These are phyloP conservation scores for Westerdykella sp. DNA, from an alignment of 2,329 filamentous ascomycete genomes.

Conservation along the genomic window DNA sequence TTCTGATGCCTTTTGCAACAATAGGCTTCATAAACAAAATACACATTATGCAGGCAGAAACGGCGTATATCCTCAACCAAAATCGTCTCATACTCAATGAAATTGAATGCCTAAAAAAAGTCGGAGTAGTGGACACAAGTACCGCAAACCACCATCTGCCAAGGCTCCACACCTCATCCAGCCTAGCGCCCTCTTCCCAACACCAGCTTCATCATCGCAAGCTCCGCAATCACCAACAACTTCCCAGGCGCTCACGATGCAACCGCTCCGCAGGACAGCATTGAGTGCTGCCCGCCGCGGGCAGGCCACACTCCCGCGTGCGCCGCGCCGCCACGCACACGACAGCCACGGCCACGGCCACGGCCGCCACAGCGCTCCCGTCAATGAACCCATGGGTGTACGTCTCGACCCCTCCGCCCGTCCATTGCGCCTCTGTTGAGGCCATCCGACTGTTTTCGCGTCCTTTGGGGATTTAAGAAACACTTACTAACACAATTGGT, in stretches of 20 bases:
- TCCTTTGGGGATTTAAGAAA: neutral
- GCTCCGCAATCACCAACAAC: slow-evolving; percentile 14
- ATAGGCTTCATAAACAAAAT: too few relatives aligned
- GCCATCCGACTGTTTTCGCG: neutral
- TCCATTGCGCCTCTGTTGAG: slow-evolving; percentile 5
- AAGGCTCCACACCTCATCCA: too few relatives aligned
- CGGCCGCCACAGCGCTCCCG: slow-evolving; percentile 33
- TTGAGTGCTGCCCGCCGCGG: slow-evolving; percentile 37
- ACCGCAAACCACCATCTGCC: too few relatives aligned
- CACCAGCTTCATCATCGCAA: slow-evolving; percentile 15
- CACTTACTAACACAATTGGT: slow-evolving; percentile 18
- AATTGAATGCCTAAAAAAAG: too few relatives aligned
- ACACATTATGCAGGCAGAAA: too few relatives aligned
- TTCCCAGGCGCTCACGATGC: slow-evolving; percentile 35
- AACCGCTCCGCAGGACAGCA: slow-evolving; percentile 42
- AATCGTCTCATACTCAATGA: too few relatives aligned
- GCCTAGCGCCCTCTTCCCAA: neutral
- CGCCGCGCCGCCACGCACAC: slow-evolving; percentile 39
- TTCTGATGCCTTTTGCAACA: too few relatives aligned
- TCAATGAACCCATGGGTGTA: slow-evolving; percentile 48
- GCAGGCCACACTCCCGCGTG: slow-evolving; percentile 30
- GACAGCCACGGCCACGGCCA: slow-evolving; percentile 33
- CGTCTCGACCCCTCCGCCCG: slow-evolving; percentile 23
- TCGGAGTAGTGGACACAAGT: too few relatives aligned
- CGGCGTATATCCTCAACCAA: too few relatives aligned